Base-by-base conservation (phyloP, 1,139 yeast species). In the Geotrichum histeridarum region DNA sequence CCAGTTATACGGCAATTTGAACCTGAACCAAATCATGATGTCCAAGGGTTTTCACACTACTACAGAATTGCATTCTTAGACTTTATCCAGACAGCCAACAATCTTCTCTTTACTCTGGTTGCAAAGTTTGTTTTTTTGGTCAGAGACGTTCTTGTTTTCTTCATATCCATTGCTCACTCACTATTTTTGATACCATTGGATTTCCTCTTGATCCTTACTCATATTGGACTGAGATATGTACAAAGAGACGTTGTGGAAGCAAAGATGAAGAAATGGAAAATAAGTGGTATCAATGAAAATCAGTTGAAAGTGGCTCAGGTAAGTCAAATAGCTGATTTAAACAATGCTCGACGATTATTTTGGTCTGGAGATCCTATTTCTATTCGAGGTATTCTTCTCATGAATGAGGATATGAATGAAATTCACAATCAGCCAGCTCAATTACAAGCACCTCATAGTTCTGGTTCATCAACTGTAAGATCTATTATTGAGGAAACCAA, bases 301-400 rank as follows among this genome's bases (percentile, higher is more conserved):
- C 30, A 14, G 18, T n/a, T 43, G 7, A 31, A 43, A 32, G 47
- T 38, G 11, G 5, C 14, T 32, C 38, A 30, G n/a, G 32, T n/a
- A 7, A 12, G 8, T 18, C 14, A 43, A 4, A 15, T 32, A 14
- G 47, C 15, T 1, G 38, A 43, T 43, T 15, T 43, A 11, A 32
- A n/a, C 14, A 3, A 43, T 32, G 32, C 47, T 8, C 9, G 47
- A 4, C 31, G 32, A 8, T 14, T 31, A 22, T 43, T 43, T 43
- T 43, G 47, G 47, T n/a, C 47, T 3, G 47, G 47, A 11, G n/a
- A 43, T n/a, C 15, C 47, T 8, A 31, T 43, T n/a, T 43, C 47
- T 2, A 32, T 43, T 8, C 31, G 47, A 32, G n/a, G 30, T 27
- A 14, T 32, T 9, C 32, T 43, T 32, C 9, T 43, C 32, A 8